Evolutionary conservation across 768 basidiomycete genomes (phyloP).

Genomic region (Clathrus columnatus): DNA sequence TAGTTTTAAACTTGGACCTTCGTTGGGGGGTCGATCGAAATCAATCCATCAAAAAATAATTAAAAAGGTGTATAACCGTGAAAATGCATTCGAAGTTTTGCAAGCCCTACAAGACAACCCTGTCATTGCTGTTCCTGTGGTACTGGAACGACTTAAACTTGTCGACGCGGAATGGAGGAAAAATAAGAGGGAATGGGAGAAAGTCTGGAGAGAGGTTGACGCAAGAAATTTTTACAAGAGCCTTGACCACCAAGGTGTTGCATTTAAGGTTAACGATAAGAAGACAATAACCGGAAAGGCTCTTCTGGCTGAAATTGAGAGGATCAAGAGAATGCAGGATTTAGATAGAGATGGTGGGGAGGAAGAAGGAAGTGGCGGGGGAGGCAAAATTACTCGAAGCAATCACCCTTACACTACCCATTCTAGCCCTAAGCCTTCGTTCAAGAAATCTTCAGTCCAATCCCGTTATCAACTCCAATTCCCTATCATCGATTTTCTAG

Average conservation of each 20-base stretch:
- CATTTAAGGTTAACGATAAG: conserved; percentile 95
- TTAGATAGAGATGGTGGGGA: conserved; percentile 22
- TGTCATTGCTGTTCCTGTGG: conserved; percentile 82
- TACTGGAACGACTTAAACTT: conserved; percentile 77
- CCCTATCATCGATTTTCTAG: conserved; percentile 63
- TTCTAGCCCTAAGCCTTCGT: background rate
- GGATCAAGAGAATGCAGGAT: conserved; percentile 51
- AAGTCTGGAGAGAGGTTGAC: conserved; percentile 95
- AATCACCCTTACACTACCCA: background rate
- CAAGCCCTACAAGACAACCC: conserved; percentile 89
- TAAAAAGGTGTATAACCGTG: conserved; percentile 88
- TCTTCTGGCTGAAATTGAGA: conserved; percentile 75
- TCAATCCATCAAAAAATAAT: conserved; percentile 86
- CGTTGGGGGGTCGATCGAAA: conserved; percentile 84
- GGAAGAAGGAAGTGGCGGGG: conserved; percentile 6
- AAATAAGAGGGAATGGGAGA: conserved; percentile 89
- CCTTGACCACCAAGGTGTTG: conserved; percentile 91
- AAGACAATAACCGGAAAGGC: conserved; percentile 78
- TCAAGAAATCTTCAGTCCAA: conserved; percentile 24
- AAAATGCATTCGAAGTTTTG: conserved; percentile 65
- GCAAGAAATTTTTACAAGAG: conserved; percentile 98
- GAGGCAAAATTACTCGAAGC: background rate
- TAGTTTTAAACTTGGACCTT: conserved; percentile 70
- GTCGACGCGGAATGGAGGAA: conserved; percentile 98
- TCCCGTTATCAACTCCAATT: conserved; percentile 64